Conservation (phyloP, 2,329 filamentous ascomycete genomes). For the Hypoxylon sp. region DNA sequence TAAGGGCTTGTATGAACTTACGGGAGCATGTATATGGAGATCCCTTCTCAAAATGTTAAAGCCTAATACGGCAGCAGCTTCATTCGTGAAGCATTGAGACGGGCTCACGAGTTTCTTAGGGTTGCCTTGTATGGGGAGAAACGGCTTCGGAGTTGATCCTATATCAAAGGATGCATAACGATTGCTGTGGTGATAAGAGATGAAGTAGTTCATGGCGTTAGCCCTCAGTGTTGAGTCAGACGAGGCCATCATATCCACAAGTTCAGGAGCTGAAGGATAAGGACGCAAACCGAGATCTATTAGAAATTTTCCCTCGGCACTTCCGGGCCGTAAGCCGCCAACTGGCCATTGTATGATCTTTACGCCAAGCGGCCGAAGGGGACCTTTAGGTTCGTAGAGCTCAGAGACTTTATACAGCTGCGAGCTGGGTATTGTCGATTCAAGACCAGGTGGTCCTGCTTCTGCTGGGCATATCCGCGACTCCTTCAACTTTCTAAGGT, state of each 20-base stretch:
- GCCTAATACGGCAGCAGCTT: constrained; percentile 80
- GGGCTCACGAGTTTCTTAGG: constrained; percentile 77
- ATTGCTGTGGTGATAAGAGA: constrained; percentile 83
- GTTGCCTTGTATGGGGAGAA: constrained; percentile 81
- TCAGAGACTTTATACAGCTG: constrained; percentile 80
- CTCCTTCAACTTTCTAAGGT: constrained; percentile 82
- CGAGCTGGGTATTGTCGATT: constrained; percentile 66
- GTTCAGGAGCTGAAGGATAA: constrained; percentile 78
- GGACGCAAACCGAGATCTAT: constrained; percentile 78
- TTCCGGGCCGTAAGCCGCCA: constrained; percentile 74
- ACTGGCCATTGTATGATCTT: constrained; percentile 88
- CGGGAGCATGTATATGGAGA: constrained; percentile 79
- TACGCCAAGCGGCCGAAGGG: constrained; percentile 77
- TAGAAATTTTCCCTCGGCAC: constrained; percentile 82
- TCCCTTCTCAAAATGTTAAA: constrained; percentile 84
- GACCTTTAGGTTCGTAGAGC: constrained; percentile 83
- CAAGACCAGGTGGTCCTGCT: constrained; percentile 68
- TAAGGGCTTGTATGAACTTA: constrained; percentile 51
- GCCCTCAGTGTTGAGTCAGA: constrained; percentile 71
- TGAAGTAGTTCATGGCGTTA: constrained; percentile 84
- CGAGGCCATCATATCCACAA: constrained; percentile 84
- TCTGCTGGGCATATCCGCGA: constrained; percentile 89
- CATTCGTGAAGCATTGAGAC: constrained; percentile 85
- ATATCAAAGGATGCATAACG: constrained; percentile 78
- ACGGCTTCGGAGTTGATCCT: constrained; percentile 67